phyloP scores from a whole-genome alignment of 1,284 basidiomycete genomes.

The Rhizoctonia solani region DNA sequence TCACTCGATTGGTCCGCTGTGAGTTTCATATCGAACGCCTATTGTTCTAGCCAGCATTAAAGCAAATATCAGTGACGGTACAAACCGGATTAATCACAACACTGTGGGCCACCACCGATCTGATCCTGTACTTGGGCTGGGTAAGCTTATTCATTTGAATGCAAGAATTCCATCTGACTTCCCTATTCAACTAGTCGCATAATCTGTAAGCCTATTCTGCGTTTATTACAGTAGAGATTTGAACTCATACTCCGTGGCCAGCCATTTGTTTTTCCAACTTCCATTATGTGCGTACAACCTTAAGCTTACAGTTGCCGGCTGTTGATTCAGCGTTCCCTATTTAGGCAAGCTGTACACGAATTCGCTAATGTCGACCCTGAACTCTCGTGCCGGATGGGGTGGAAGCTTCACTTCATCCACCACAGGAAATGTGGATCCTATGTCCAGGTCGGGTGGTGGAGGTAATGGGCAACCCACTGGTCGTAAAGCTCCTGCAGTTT shows the following conservation, averaged over 20 bases:
- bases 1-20: conserved; percentile 53
- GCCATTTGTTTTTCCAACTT: conserved; percentile 29
- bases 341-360: conserved; percentile 32
- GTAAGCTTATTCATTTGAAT: conserved; percentile 40
- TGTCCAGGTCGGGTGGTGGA: conserved; percentile 10
- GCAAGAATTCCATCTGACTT: background rate
- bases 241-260: background rate
- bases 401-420: conserved; percentile 17
- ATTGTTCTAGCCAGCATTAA: background rate
- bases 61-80: conserved; percentile 46
- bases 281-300: conserved; percentile 11
- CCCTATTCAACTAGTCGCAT: background rate
- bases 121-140: conserved; percentile 47
- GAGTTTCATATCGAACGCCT: conserved; percentile 37
- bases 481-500: conserved; percentile 10
- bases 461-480: background rate
- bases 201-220: conserved; percentile 16
- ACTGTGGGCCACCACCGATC: conserved; percentile 45
- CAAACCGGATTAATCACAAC: conserved; percentile 49
- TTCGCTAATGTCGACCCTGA: conserved; percentile 28
- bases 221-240: background rate
- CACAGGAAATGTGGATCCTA: background rate
- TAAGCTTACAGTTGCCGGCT: background rate
- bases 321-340: background rate
- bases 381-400: conserved; percentile 31